Base-by-base conservation (phyloP, 2,329 filamentous ascomycete species). In the Colletotrichum euphorbiae region DNA sequence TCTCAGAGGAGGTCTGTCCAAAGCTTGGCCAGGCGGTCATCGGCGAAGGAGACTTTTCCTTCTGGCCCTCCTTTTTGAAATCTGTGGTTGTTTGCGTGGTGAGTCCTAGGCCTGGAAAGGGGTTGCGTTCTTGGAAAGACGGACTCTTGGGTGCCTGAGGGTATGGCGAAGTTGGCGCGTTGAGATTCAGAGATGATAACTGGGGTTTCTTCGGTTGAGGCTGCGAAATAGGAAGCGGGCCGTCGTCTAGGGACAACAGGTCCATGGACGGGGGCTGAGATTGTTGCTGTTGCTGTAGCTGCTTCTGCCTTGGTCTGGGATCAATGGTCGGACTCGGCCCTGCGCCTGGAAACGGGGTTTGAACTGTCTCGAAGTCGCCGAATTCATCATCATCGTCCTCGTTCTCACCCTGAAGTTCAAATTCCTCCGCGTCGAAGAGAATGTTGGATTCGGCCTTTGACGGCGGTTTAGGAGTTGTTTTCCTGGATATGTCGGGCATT, bases 371-470 rank as follows among this genome's bases (percentile, higher is more conserved):
- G 72, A 90, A 90, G 54, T 89, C 87, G 13, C 87, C 89, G 78
- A 89, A 89, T 36, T 85, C 85, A 52, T 85, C 84, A 21, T 85
- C 77, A 7, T 79, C 75, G n/a, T 80, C 79, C 6, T 80, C 81
- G 11, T 80, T 80, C 5, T 74, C 76, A 2, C 73, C 75, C 38
- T 80, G 75, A 13, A 80, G 74, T 60, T 83, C 83, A 71, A 85
- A 85, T 56, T 88, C 84, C 46, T 86, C 84, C 40, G 86, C 90
- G 76, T 93, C 90, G 75, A 93, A 93, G 3, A 93, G 79, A 3
- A 93, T 84, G 71, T 88, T 85, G 2, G 85, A 77, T 48, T 87
- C 79, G 1, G 75, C 40, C 54, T 64, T 62, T 42, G 24, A 36
- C 17, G 56, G 45, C 12, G 63, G 63, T 15, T 56, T 28, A 4